Conservation (phyloP, 352 stramenopile genomes). For the Phytopythium ostracodes region DNA sequence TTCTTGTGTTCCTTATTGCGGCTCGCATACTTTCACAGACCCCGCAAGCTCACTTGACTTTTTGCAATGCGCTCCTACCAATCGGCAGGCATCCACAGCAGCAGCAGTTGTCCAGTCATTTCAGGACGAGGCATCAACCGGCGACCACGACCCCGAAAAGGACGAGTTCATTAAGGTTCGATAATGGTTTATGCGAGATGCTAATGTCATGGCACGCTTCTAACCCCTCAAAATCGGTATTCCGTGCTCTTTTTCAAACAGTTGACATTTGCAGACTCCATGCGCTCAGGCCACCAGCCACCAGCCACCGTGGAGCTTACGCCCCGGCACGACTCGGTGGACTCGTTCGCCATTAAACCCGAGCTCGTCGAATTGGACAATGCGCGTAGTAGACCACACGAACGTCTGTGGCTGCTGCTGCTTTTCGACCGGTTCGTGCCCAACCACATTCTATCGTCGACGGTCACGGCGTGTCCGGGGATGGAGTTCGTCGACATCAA, state of each 20-base stretch:
- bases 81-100: conserved; percentile 38
- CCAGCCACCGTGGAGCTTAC: background rate
- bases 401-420: conserved; percentile 63
- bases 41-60: background rate
- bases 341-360: background rate
- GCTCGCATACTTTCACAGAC: background rate
- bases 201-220: background rate
- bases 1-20: background rate
- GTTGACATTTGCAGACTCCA: conserved; percentile 1
- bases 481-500: conserved; percentile 88
- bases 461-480: conserved; percentile 45
- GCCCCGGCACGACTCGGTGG: background rate
- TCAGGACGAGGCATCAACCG: conserved; percentile 29
- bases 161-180: conserved; percentile 51
- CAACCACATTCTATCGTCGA: conserved; percentile 58
- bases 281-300: background rate
- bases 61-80: conserved; percentile 6
- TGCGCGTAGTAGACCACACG: conserved; percentile 7
- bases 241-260: background rate
- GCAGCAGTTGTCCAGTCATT: conserved; percentile 56
- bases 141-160: conserved; percentile 23
- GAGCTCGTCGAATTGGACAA: background rate
- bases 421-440: conserved; percentile 61
- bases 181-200: background rate
- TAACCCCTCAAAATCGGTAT: background rate